Base-by-base conservation (phyloP, 345 rosid genomes). In the Salix koriyanagi region DNA sequence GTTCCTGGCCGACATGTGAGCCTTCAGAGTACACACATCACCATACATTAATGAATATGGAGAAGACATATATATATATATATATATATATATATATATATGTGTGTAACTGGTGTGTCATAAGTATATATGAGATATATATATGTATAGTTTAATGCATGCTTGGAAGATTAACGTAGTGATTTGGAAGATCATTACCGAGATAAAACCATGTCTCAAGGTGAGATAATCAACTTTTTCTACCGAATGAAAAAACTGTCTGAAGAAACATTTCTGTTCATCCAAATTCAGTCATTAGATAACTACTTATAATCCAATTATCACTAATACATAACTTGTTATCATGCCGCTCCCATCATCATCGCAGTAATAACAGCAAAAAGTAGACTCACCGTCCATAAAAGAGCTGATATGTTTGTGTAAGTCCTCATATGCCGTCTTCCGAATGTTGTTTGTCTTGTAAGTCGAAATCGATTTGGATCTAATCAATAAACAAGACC, bases 171-270 rank as follows among this genome's bases (percentile, higher is more conserved):
- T 48, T 48, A 48, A 5, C 16, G 54, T 5, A 48, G 54, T 48
- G 37, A 46, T 46, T 46, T 48, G 54, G 6, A 61, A 52, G 44
- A 61, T 4, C 7, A 52, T 78, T 83, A 87, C 86, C 75, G 74
- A 69, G 79, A 87, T 77, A 76, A 84, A 84, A 9, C 87, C 81
- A 25, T 84, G 87, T 58, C 85, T 79, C 52, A 87, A 68, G 6
- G 87, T 84, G 41, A 83, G 62, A 76, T 81, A 79, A 73, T 87
- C 85, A 48, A 87, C 86, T 78, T 83, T 84, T 14, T 84, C 81
- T 3, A 84, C 86, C 0, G 87, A 83, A 67, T 76, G 46, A 69
- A 79, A 65, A 25, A 84, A 84, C 77, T 81, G 85, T 37, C 85
- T 84, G 76, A 84, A 77, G 70, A 87, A 83, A 50, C 87, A 83